Conservation (phyloP, 2,329 filamentous ascomycete genomes). For the Dactylellina haptotyla region DNA sequence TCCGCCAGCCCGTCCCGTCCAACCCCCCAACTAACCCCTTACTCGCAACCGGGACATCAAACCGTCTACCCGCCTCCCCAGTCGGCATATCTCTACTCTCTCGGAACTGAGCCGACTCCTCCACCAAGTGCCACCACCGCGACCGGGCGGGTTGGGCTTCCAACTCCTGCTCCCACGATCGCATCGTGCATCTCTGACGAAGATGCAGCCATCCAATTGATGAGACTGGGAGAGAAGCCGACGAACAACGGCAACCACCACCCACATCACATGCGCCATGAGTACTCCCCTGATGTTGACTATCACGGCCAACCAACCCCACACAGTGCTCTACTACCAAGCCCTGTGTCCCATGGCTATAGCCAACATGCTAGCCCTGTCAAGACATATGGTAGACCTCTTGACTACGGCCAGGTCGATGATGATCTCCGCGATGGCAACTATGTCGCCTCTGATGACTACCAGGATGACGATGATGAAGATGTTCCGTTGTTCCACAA, state of each 20-base stretch:
- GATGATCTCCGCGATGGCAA: slow-evolving; percentile 63
- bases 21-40: slow-evolving; percentile 50
- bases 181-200: slow-evolving; percentile 97
- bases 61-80: slow-evolving; percentile 41
- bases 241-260: slow-evolving; percentile 37
- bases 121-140: slow-evolving; percentile 62
- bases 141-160: slow-evolving; percentile 71
- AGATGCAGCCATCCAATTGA: slow-evolving; percentile 95
- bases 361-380: slow-evolving; percentile 65
- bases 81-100: slow-evolving; percentile 50
- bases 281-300: slow-evolving; percentile 73
- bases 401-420: slow-evolving; percentile 70
- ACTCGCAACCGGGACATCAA: slow-evolving; percentile 49
- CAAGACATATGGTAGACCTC: slow-evolving; percentile 70
- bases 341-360: slow-evolving; percentile 50
- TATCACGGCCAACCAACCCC: slow-evolving; percentile 72
- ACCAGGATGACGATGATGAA: slow-evolving; percentile 63
- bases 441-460: slow-evolving; percentile 56
- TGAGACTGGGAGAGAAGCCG: slow-evolving; percentile 80
- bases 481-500: slow-evolving; percentile 65
- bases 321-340: slow-evolving; percentile 23
- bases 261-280: slow-evolving; percentile 33
- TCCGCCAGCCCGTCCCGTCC: slow-evolving; percentile 60
- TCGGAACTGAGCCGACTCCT: slow-evolving; percentile 49
- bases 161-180: slow-evolving; percentile 96